These are phyloP conservation scores for Emericellopsis atlantica DNA, from an alignment of 2,329 filamentous ascomycete genomes.

Conservation along the genomic window DNA sequence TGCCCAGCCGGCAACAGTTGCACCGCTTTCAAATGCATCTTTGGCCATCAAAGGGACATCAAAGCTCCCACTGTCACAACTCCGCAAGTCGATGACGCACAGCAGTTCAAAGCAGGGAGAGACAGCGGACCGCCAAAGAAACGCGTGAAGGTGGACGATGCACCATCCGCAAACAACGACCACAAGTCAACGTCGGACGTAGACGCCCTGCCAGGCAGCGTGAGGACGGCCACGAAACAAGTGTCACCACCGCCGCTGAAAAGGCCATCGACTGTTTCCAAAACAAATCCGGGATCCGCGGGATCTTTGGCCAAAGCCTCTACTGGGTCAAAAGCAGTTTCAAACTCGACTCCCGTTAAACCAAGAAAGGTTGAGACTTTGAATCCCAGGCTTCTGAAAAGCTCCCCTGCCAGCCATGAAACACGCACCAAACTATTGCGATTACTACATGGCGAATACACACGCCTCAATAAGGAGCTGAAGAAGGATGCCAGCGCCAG, in stretches of 20 bases:
- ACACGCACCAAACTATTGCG: slow-evolving; percentile 45
- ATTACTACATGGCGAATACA: slow-evolving; percentile 51
- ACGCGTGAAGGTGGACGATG: not conserved
- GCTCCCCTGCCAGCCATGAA: slow-evolving; percentile 42
- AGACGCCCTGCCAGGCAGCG: slow-evolving; percentile 4
- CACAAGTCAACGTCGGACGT: not conserved
- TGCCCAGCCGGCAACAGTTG: slow-evolving; percentile 35
- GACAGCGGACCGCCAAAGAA: not conserved
- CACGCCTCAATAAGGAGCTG: slow-evolving; percentile 53
- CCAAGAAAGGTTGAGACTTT: slow-evolving; percentile 32
- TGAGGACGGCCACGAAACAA: slow-evolving; percentile 12
- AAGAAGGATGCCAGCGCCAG: slow-evolving; percentile 32
- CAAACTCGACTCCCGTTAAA: not conserved
- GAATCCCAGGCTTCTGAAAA: slow-evolving; percentile 53
- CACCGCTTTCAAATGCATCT: slow-evolving; percentile 36
- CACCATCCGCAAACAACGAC: not conserved
- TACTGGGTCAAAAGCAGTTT: not conserved
- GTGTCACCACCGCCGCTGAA: slow-evolving; percentile 19
- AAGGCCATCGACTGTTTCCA: not conserved
- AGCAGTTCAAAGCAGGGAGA: not conserved
- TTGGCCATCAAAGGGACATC: slow-evolving; percentile 26
- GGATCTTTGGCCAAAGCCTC: not conserved
- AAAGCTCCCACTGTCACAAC: not conserved
- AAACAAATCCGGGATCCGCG: not conserved
- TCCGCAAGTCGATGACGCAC: not conserved